Conservation (phyloP, 139 green algal genomes). For the Tetradesmus obliquus region DNA sequence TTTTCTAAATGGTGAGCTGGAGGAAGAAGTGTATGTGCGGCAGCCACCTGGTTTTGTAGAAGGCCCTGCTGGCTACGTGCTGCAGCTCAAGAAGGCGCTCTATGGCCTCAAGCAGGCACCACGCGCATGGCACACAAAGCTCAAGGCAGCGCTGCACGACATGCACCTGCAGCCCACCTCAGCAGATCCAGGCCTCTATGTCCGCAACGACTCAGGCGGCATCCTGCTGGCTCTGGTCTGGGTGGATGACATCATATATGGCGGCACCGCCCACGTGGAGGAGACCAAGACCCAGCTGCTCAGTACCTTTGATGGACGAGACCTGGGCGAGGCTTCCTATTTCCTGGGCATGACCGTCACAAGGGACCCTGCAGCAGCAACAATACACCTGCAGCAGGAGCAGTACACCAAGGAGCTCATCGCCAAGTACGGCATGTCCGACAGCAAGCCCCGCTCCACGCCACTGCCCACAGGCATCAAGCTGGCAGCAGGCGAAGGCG, state of each 20-base stretch:
- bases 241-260: conserved; percentile 13
- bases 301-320: conserved; percentile 30
- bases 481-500: not conserved
- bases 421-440: conserved; percentile 10
- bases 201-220: not conserved
- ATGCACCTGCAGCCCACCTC: not conserved
- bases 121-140: not conserved
- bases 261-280: not conserved
- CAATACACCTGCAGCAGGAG: conserved; percentile 9
- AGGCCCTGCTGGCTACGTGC: conserved; percentile 26
- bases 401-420: not conserved
- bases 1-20: conserved; percentile 64
- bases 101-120: conserved; percentile 44
- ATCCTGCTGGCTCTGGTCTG: not conserved
- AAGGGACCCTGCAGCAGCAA: not conserved
- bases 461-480: not conserved
- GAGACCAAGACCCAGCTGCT: not conserved
- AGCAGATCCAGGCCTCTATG: not conserved
- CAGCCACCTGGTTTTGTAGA: conserved; percentile 52
- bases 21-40: conserved; percentile 51
- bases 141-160: not conserved
- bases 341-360: conserved; percentile 43
- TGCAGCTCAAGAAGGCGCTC: conserved; percentile 3
- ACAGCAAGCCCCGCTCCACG: not conserved
- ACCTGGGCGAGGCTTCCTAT: not conserved